Base-by-base conservation (phyloP, 1,139 yeast species). In the Geotrichum citri-aurantii region DNA sequence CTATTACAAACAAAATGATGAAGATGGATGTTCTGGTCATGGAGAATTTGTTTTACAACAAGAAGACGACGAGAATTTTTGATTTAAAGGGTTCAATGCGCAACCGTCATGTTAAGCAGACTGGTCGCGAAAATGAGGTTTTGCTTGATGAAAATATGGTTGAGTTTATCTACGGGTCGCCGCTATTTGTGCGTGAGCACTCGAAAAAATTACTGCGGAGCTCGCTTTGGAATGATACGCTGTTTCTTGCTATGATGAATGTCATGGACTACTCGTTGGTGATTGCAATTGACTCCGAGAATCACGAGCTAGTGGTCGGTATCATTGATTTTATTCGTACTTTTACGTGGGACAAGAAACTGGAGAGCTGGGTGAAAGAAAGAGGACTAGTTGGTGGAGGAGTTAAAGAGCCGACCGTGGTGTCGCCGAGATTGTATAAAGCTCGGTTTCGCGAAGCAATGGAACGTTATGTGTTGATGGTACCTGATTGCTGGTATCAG, bases 331-430 rank as follows among this genome's bases (percentile, higher is more conserved):
- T 96, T 78, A 84, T 95, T 57, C 76, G 99, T 59, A 91, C 99
- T 0, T 95, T 92, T 67, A 95, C 99, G 0, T 95, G 99, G 99
- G 99, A 95, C 69, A 95, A 95, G 72, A 93, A 92, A 73, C 83
- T 95, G 26, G 99, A 95, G 71, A 91, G 96, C 71, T 95, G 99
- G 99, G 99, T 95, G 48, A 95, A 95, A 70, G 99, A 96, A 61
- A 81, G 86, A 65, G 95, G 96, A 14, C 76, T 95, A 50, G 96
- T 91, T 54, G 82, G 86, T 1, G 89, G 88, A 56, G 89, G 90
- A 57, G 91, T 92, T 1, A 91, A 88, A 67, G 97, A 90, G 65
- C 99, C 99, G 0, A 95, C 99, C 0, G 96, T 95, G 54, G 92
- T 95, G 8, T 92, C 99, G 0, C 99, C 99, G 0, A 84, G 91